Evolutionary conservation across 805 yeast genomes (phyloP), one percentile per base, ranked within the genome.

Genomic region (Zygosaccharomyces gambellarensis): DNA sequence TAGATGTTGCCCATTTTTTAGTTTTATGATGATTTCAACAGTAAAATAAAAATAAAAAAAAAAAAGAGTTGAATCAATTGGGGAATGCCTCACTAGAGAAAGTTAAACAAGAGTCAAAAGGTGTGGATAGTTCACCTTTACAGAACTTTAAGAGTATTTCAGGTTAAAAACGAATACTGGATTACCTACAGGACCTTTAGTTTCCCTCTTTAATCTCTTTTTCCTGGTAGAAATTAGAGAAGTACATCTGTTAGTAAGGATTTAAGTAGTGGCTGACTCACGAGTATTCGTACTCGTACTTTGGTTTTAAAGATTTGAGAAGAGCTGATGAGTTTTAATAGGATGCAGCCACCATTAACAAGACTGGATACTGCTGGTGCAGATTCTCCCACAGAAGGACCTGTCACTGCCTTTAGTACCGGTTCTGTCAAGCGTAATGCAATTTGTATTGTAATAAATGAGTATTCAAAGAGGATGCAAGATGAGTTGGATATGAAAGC

Each of bases 401-500:
- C 52, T 9, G 48, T 42, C 19, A 55, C 48, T 19, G 45, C 51
- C 11, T 41, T 41, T 12, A 45, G 53, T 23, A 22, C 45, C 17
- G 48, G 48, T 14, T 32, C 48, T 25, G 41, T 42, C 17, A 49
- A 49, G 23, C 50, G 46, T 14, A 54, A 51, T 22, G 51, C 74
- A 6, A 53, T 70, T 14, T 73, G 69, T 51, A 74, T 77, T 50
- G 95, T 90, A 49, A 82, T 90, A 54, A 95, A 90, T 67, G 95
- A 86, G 67, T 94, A 94, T 69, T 76, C 76, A 42, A 89, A 95
- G 41, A 78, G 98, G 45, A 73, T 90, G 54, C 96, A 88, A 23
- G 99, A 94, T 69, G 99, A 94, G 68, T 73, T 94, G 36, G 80
- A 83, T 42, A 75, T 94, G 57, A 77, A 74, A 43, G 79, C 84